phyloP scores from a whole-genome alignment of 2,329 filamentous ascomycete genomes.

The Microdochium nivale region DNA sequence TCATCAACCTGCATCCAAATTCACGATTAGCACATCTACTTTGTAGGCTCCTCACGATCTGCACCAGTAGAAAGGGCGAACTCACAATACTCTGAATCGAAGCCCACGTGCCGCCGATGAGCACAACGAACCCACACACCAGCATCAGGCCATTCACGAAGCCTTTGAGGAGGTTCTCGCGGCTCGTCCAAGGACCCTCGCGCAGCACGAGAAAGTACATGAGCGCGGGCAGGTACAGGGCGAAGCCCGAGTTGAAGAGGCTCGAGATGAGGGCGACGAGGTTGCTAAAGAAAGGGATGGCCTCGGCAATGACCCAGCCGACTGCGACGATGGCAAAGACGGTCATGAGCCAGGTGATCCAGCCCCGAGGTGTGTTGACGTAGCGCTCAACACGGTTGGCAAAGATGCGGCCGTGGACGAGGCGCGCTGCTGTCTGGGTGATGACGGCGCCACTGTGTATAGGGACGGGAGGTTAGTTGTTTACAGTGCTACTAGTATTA shows the following conservation, averaged over 20 bases:
- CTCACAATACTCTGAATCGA: conserved; percentile 23
- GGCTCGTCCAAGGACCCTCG: conserved; percentile 17
- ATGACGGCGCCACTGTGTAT: conserved; percentile 49
- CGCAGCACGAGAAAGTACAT: conserved; percentile 24
- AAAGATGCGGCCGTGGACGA: conserved; percentile 23
- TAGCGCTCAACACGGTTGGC: conserved; percentile 18
- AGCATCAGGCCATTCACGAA: conserved; percentile 16
- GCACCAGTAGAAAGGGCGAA: not conserved
- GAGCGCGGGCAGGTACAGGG: conserved; percentile 24
- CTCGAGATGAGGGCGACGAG: conserved; percentile 48
- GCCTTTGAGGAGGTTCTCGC: conserved; percentile 15
- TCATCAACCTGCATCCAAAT: conserved; percentile 1
- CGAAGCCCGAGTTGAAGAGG: conserved; percentile 40
- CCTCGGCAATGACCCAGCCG: conserved; percentile 63
- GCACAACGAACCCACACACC: conserved; percentile 17
- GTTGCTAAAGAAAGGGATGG: conserved; percentile 65
- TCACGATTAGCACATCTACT: not conserved
- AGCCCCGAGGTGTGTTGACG: conserved; percentile 23
- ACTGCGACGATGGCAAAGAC: conserved; percentile 49
- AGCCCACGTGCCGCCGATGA: conserved; percentile 22
- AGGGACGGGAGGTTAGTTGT: not conserved
- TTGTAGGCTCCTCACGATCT: not conserved
- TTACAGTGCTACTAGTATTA: not conserved
- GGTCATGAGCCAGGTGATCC: conserved; percentile 47
- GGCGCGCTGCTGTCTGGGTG: conserved; percentile 42